Conservation (phyloP, 2,329 filamentous ascomycete species). For the Plenodomus tracheiphilus region DNA sequence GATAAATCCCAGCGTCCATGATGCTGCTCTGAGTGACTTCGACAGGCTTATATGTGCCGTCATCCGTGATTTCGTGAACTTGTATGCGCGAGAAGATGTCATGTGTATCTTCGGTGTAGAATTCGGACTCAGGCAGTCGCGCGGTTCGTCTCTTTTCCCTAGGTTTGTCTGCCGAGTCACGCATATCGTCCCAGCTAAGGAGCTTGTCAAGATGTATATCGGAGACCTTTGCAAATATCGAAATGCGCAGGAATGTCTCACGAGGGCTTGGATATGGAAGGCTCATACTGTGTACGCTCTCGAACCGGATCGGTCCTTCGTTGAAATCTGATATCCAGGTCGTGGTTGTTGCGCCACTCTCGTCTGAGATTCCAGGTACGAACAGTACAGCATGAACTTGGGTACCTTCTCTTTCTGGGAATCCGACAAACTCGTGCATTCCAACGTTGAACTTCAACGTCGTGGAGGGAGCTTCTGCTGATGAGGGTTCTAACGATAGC, state of each 20-base stretch:
- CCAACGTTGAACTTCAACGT: conserved; percentile 98
- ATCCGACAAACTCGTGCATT: conserved; percentile 94
- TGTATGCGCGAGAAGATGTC: conserved; percentile 88
- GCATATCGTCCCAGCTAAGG: conserved; percentile 98
- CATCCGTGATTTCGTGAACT: conserved; percentile 87
- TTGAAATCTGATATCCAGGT: conserved; percentile 94
- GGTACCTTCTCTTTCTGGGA: conserved; percentile 92
- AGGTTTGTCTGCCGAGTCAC: conserved; percentile 66
- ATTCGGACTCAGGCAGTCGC: conserved; percentile 87
- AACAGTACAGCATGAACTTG: conserved; percentile 98
- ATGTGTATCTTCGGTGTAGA: conserved; percentile 89
- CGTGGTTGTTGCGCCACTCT: conserved; percentile 84
- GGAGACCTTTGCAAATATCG: conserved; percentile 89
- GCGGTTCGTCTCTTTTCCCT: conserved; percentile 64
- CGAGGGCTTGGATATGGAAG: conserved; percentile 77
- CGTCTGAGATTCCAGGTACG: conserved; percentile 85
- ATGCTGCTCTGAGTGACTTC: conserved; percentile 87
- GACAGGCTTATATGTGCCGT: conserved; percentile 86
- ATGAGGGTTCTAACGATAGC: conserved; percentile 89
- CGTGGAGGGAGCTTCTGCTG: conserved; percentile 85
- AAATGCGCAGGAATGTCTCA: conserved; percentile 77
- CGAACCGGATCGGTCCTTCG: conserved; percentile 87
- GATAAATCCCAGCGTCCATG: conserved; percentile 86
- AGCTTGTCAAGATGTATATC: conserved; percentile 95
- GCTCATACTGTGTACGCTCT: conserved; percentile 98